These are phyloP conservation scores for Brasenia schreberi DNA, from an alignment of 164 flowering plant species.

Conservation along the genomic window DNA sequence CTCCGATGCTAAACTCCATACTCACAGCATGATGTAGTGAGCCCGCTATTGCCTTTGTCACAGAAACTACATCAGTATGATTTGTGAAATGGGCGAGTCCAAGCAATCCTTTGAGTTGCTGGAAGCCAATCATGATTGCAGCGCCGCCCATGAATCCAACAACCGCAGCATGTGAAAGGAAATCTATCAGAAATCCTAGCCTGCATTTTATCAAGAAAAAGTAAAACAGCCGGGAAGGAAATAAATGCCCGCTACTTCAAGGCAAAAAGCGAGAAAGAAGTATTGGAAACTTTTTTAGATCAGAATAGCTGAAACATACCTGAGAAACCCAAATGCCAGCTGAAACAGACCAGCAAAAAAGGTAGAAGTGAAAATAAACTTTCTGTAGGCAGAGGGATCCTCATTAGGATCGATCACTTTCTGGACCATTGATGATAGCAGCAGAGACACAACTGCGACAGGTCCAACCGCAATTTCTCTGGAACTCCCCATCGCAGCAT, in stretches of 20 bases:
- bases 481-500: conserved; percentile 82
- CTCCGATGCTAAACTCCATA: not conserved
- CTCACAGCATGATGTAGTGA: conserved; percentile 44
- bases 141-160: conserved; percentile 97
- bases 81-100: conserved; percentile 57
- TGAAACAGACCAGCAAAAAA: conserved; percentile 79
- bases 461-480: conserved; percentile 87
- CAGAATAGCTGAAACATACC: conserved; percentile 18
- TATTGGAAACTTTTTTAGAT: not conserved
- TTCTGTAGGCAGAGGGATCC: conserved; percentile 49
- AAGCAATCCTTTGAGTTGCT: conserved; percentile 69
- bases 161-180: conserved; percentile 82
- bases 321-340: conserved; percentile 55
- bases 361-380: conserved; percentile 55
- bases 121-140: conserved; percentile 79
- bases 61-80: conserved; percentile 72
- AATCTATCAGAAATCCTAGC: conserved; percentile 80
- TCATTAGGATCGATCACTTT: conserved; percentile 38
- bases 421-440: conserved; percentile 50
- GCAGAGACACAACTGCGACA: conserved; percentile 75
- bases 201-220: conserved; percentile 16
- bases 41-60: conserved; percentile 27
- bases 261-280: not conserved
- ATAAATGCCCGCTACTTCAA: not conserved
- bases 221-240: not conserved